These are phyloP conservation scores for Trichocladium uniseriatum DNA, from an alignment of 495 filamentous ascomycete species.

Conservation along the genomic window DNA sequence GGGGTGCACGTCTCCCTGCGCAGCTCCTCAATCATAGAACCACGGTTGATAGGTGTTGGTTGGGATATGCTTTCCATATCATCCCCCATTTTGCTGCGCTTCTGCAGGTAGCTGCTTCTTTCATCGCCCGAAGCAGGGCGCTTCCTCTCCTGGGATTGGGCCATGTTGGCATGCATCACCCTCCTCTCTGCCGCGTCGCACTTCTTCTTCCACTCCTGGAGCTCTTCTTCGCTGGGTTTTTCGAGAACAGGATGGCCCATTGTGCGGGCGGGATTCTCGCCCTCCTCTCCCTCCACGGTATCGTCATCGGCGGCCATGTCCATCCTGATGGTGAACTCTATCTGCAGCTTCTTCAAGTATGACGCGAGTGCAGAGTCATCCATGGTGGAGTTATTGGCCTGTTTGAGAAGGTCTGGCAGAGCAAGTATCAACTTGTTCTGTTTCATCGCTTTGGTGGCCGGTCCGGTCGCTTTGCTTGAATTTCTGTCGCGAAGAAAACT, in stretches of 20 bases:
- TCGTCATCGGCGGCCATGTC: constrained; percentile 41
- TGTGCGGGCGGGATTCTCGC: background rate
- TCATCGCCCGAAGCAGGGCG: background rate
- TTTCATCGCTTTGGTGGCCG: constrained; percentile 30
- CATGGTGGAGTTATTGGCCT: constrained; percentile 60
- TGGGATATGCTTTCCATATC: background rate
- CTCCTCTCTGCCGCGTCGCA: constrained; percentile 4
- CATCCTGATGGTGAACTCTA: constrained; percentile 70
- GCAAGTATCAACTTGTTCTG: constrained; percentile 56
- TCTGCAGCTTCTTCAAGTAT: constrained; percentile 64
- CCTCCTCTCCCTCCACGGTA: constrained; percentile 1
- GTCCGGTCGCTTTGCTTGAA: constrained; percentile 48
- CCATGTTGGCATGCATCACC: constrained; percentile 10
- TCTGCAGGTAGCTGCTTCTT: background rate
- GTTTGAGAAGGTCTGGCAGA: constrained; percentile 64
- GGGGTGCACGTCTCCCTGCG: background rate
- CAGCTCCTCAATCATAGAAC: constrained; percentile 1
- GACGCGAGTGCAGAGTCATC: constrained; percentile 49
- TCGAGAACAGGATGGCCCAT: background rate
- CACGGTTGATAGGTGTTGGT: background rate
- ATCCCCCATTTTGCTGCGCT: too few species aligned
- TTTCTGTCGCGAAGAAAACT: constrained; percentile 43
- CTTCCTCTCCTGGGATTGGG: background rate
- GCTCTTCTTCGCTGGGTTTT: constrained; percentile 7
- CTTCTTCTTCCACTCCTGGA: constrained; percentile 2